Conservation (phyloP, 2,329 filamentous ascomycete species). For the Trichoderma sp. region DNA sequence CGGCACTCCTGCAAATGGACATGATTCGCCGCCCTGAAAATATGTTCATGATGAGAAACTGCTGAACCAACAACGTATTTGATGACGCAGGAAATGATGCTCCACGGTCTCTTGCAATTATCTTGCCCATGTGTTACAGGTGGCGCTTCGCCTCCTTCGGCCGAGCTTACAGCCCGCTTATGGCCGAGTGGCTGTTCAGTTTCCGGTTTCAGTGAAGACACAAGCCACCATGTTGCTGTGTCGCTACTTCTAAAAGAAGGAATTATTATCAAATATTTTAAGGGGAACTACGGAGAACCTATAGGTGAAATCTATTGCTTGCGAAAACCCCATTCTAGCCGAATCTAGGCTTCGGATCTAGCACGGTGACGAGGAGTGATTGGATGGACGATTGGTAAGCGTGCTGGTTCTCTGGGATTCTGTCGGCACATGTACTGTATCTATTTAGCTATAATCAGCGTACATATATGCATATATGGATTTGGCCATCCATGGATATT, state of each 20-base stretch:
- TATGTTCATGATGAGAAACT: background rate
- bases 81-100: background rate
- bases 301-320: no score
- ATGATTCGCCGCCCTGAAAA: background rate
- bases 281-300: no score
- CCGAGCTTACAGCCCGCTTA: slow-evolving; percentile 7
- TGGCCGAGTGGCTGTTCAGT: background rate
- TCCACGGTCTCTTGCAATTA: background rate
- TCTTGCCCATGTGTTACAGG: background rate
- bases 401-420: no score
- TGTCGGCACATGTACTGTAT: no score
- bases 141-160: background rate
- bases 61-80: background rate
- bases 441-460: no score
- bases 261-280: no score
- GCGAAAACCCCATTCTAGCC: no score
- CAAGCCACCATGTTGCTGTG: background rate
- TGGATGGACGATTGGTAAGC: no score
- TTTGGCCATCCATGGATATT: no score
- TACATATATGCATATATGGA: background rate
- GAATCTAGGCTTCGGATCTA: no score
- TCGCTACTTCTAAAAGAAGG: no score
- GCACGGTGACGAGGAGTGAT: no score
- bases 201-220: background rate
- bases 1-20: background rate